Evolutionary conservation across 202 grass and related monocot species (phyloP).

Genomic region (Schoenoplectus tabernaemontani): DNA sequence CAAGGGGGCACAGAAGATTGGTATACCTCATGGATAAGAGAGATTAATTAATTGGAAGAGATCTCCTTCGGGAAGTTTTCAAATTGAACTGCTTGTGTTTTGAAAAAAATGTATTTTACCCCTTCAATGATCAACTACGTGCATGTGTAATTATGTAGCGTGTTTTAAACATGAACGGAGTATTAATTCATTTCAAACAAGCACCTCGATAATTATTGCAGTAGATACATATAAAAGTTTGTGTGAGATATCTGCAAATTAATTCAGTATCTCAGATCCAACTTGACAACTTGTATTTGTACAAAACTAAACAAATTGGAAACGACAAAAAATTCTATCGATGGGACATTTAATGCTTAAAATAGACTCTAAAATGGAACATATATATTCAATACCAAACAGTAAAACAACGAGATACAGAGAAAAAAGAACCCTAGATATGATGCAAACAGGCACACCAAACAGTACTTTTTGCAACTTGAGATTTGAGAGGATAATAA

Average conservation of each 20-base stretch:
- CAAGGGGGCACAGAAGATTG: slow-evolving; percentile 3
- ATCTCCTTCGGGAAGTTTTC: background rate
- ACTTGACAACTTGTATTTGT: background rate
- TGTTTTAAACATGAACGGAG: background rate
- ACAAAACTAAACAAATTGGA: too few relatives aligned
- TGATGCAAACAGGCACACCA: background rate
- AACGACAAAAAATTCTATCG: too few relatives aligned
- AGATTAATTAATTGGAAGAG: slow-evolving; percentile 7
- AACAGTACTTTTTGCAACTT: background rate
- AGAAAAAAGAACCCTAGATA: background rate
- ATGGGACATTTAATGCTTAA: background rate
- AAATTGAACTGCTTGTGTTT: background rate
- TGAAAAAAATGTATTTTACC: background rate
- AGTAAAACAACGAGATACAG: background rate
- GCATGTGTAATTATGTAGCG: background rate
- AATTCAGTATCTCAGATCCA: background rate
- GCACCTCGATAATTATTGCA: background rate
- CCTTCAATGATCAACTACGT: background rate
- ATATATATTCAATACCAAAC: background rate
- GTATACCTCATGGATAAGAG: background rate
- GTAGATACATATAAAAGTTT: background rate
- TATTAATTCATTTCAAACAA: background rate
- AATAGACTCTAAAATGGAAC: background rate
- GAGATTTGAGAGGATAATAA: background rate
- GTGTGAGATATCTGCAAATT: background rate